A percentile compares a stretch with the other conserved stretches of the same genome.
Evolutionary conservation across 1,284 basidiomycete species (phyloP).

Genomic region (Neolentinus lepideus): DNA sequence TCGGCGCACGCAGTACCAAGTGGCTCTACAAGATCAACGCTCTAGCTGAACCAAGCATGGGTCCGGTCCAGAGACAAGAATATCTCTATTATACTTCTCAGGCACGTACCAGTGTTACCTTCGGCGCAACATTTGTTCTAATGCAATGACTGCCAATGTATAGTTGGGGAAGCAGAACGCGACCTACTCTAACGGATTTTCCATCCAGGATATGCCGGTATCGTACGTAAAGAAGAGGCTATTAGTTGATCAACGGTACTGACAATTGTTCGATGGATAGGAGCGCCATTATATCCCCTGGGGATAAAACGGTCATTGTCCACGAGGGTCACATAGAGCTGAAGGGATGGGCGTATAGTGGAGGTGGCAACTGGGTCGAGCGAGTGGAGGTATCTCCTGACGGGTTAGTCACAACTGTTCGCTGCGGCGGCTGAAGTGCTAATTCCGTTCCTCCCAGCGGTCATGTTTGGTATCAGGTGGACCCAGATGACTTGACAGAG

Average conservation of each 20-base stretch:
- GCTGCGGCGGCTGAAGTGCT: not conserved
- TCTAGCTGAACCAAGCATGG: constrained; percentile 38
- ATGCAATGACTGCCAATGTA: not conserved
- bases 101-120: constrained; percentile 14
- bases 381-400: constrained; percentile 48
- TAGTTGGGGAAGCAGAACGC: constrained; percentile 48
- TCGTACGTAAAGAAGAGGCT: constrained; percentile 28
- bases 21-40: constrained; percentile 52
- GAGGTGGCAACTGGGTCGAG: constrained; percentile 50
- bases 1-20: constrained; percentile 50
- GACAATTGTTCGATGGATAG: constrained; percentile 16
- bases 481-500: constrained; percentile 38
- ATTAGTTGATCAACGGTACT: not conserved
- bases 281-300: constrained; percentile 42
- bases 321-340: constrained; percentile 42
- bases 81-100: constrained; percentile 45
- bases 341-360: constrained; percentile 47
- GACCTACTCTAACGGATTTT: constrained; percentile 43
- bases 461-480: constrained; percentile 43
- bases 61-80: constrained; percentile 46
- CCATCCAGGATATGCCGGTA: constrained; percentile 50
- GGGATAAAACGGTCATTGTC: constrained; percentile 38
- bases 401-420: constrained; percentile 25
- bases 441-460: constrained; percentile 21
- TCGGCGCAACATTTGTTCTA: not conserved